phyloP scores from a whole-genome alignment of 495 filamentous ascomycete genomes.

The Aspergillus ellipticus region DNA sequence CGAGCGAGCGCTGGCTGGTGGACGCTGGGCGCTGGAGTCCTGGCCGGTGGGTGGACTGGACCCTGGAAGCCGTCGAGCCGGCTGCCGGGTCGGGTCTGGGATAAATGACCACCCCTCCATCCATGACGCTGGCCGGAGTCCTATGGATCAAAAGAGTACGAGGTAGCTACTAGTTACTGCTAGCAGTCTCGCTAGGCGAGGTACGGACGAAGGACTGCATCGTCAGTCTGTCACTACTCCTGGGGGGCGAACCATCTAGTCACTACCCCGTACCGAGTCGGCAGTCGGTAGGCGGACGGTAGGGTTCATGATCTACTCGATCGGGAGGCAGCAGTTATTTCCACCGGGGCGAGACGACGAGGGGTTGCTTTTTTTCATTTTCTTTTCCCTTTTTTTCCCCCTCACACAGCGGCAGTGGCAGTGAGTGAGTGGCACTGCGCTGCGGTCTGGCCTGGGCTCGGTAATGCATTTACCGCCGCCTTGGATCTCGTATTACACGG shows the following conservation, averaged over 20 bases:
- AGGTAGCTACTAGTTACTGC: too few relatives aligned
- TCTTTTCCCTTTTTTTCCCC: too few relatives aligned
- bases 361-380: background rate
- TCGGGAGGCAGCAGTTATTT: background rate
- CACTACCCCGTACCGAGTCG: too few relatives aligned
- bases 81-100: slow-evolving; percentile 6
- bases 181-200: too few relatives aligned
- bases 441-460: background rate
- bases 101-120: slow-evolving; percentile 8
- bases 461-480: background rate
- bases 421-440: background rate
- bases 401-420: background rate
- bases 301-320: background rate
- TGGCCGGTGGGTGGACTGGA: background rate
- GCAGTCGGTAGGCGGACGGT: background rate
- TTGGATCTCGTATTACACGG: slow-evolving; percentile 2
- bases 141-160: too few relatives aligned
- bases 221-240: too few relatives aligned
- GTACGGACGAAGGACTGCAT: too few relatives aligned
- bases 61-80: background rate
- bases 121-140: too few relatives aligned
- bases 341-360: background rate
- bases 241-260: too few relatives aligned
- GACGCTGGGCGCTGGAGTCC: slow-evolving; percentile 1
- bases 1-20: background rate